Conservation (phyloP, 2,329 filamentous ascomycete species). For the Lasiodiplodia gonubiensis region DNA sequence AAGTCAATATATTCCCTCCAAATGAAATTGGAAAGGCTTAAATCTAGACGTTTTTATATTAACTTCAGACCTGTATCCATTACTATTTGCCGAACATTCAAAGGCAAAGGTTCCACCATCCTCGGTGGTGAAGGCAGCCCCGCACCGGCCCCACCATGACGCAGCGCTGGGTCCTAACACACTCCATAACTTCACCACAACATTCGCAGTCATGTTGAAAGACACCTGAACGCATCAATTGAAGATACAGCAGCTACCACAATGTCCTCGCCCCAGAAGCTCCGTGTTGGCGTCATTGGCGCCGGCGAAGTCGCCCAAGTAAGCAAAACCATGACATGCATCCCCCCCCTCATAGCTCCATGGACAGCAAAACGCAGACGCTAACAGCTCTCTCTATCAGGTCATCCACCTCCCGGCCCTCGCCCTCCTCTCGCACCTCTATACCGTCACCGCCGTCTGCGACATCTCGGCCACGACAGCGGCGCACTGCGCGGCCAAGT, state of each 20-base stretch:
- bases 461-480: conserved; percentile 55
- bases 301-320: conserved; percentile 29
- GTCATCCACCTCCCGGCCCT: conserved; percentile 31
- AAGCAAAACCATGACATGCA: not conserved
- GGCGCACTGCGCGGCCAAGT: conserved; percentile 48
- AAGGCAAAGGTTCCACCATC: not conserved
- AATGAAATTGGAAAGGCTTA: not conserved
- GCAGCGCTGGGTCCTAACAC: not conserved
- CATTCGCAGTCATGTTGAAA: not conserved
- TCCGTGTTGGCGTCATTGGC: conserved; percentile 27
- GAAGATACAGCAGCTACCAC: not conserved
- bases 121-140: not conserved
- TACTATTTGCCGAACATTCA: no score
- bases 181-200: not conserved
- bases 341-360: not conserved
- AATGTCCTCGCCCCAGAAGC: conserved; percentile 19
- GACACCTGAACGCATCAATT: conserved; percentile 10
- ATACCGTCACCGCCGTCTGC: conserved; percentile 57
- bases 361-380: not conserved
- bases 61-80: no score
- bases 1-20: no score
- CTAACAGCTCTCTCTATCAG: not conserved
- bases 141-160: conserved; percentile 26
- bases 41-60: no score
- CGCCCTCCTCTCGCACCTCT: conserved; percentile 51